Base-by-base conservation (phyloP, 441 rosid genomes). In the Pelargonium cotyledonis region DNA sequence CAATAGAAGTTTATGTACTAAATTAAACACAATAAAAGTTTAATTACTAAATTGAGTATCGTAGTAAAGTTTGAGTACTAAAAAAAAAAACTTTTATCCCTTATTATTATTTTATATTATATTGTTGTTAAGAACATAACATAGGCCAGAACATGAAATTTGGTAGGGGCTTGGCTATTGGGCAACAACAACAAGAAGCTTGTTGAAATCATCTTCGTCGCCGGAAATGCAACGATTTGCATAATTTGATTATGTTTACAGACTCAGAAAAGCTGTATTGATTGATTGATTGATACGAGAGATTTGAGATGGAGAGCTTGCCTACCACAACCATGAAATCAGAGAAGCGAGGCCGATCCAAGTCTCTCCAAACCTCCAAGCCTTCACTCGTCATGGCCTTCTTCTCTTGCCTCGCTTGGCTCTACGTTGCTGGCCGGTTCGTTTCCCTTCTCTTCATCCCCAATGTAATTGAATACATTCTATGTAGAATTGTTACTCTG, bases 391-490 rank as follows among this genome's bases (percentile, higher is more conserved):
- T 88, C 63, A 64, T 91, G 83, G 94, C 94, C 68, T 88, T 95
- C 85, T 87, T 90, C 86, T 95, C 99, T 70, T 95, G 97, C 72
- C 71, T 95, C 38, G 99, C 97, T 79, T 91, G 99, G 99, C 97
- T 95, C 68, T 95, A 95, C 76, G 96, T 91, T 68, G 99, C 97
- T 63, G 99, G 97, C 77, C 84, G 99, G 99, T 91, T 65, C 74
- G 84, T 82, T 40, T 4, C 65, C 12, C 70, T 70, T 58, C 40
- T 68, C 58, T 46, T 46, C 12, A 9, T 61, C 38, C 38, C 38
- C 38, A 31, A 31, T 31, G 38, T 31, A 31, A 31, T 31, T 31
- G 38, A 31, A 29, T 70, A 46, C 11, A n/a, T 10, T 5, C n/a
- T 29, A 29, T 49, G 5, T 49, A 14, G 6, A 55, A 55, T 55